phyloP scores from a whole-genome alignment of 306 rosid genomes.

The Dalbergia cochinchinensis region DNA sequence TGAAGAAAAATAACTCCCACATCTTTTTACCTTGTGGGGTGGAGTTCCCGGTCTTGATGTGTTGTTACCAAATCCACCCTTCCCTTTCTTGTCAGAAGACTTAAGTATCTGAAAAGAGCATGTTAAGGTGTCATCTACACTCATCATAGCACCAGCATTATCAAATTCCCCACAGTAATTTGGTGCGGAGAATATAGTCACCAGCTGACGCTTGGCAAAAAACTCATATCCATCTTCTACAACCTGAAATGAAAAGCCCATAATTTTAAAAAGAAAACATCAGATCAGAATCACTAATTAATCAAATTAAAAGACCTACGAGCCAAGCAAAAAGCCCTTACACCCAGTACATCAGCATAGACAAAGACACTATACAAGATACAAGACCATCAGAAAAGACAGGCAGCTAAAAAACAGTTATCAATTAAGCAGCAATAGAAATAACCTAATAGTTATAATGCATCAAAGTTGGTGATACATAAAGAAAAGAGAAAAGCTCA shows the following conservation, averaged over 20 bases:
- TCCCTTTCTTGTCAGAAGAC: slow-evolving; percentile 60
- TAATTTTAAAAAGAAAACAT: slow-evolving; percentile 26
- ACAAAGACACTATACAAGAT: neutral
- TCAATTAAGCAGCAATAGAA: slow-evolving; percentile 8
- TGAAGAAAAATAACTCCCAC: slow-evolving; percentile 7
- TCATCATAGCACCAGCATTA: slow-evolving; percentile 63
- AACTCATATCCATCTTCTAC: slow-evolving; percentile 62
- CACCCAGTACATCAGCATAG: slow-evolving; percentile 15
- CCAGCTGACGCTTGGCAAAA: slow-evolving; percentile 59
- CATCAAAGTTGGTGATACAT: slow-evolving; percentile 15
- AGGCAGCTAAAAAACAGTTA: slow-evolving; percentile 21
- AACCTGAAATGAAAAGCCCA: slow-evolving; percentile 42
- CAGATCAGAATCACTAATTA: slow-evolving; percentile 11
- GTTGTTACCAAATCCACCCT: slow-evolving; percentile 55
- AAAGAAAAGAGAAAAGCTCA: slow-evolving; percentile 34
- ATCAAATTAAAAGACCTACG: slow-evolving; percentile 4
- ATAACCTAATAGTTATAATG: slow-evolving; percentile 14
- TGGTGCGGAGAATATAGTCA: slow-evolving; percentile 60
- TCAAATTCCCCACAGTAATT: slow-evolving; percentile 62
- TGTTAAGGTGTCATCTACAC: slow-evolving; percentile 58
- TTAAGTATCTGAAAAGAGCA: slow-evolving; percentile 62
- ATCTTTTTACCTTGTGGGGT: slow-evolving; percentile 56
- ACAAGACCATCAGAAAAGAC: neutral
- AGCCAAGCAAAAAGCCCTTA: neutral
- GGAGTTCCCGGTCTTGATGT: slow-evolving; percentile 60